phyloP scores from a whole-genome alignment of 1,139 yeast genomes.

The Saccharomyces hybrid region DNA sequence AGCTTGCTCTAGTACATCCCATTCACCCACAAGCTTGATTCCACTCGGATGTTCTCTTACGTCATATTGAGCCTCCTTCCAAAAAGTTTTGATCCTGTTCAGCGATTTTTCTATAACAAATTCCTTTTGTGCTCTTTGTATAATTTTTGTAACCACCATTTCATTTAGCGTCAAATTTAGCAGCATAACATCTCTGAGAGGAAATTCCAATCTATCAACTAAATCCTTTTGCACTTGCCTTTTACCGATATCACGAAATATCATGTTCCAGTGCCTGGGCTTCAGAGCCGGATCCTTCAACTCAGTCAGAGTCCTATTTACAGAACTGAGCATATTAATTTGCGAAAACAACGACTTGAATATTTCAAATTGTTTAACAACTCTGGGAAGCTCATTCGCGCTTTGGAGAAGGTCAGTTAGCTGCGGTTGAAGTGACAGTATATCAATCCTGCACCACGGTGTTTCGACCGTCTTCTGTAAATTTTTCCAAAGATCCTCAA shows the following conservation, averaged over 20 bases:
- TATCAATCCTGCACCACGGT: background rate
- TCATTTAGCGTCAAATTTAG: conserved; percentile 46
- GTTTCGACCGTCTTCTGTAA: background rate
- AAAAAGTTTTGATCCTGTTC: conserved; percentile 39
- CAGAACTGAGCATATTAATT: conserved; percentile 32
- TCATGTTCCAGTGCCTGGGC: conserved; percentile 62
- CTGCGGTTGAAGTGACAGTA: background rate
- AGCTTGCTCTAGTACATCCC: conserved; percentile 57
- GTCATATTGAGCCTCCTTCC: conserved; percentile 46
- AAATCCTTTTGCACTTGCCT: background rate
- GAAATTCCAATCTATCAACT: conserved; percentile 20
- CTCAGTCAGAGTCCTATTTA: conserved; percentile 38
- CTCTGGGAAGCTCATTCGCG: background rate
- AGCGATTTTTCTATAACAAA: conserved; percentile 54
- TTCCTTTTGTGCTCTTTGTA: conserved; percentile 70
- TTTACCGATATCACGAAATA: conserved; percentile 35
- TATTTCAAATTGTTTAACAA: background rate
- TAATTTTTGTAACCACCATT: conserved; percentile 40
- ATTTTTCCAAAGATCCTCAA: background rate
- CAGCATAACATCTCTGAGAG: conserved; percentile 57
- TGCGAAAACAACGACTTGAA: background rate
- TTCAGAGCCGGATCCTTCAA: conserved; percentile 55
- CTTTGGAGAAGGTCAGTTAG: background rate
- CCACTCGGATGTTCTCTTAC: conserved; percentile 49
- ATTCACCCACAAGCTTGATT: conserved; percentile 54